Conservation (phyloP, 106 monocot species). For the Gastrodia elata region DNA sequence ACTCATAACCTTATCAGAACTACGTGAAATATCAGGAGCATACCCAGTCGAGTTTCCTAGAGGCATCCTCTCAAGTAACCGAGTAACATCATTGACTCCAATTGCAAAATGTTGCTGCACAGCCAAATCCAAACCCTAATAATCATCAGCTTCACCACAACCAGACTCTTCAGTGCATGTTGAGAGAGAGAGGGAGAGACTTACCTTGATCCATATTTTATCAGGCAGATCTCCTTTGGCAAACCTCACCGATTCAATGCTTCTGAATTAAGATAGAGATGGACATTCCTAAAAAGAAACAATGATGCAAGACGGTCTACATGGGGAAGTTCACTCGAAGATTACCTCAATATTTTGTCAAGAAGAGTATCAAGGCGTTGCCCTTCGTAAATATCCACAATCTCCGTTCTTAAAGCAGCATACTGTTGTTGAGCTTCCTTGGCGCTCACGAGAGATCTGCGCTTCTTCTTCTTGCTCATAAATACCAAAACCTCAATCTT, state of each 20-base stretch:
- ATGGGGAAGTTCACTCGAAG: neutral
- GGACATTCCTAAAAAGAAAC: neutral
- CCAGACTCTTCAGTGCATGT: neutral
- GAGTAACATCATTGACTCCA: constrained; percentile 83
- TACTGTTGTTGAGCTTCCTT: constrained; percentile 9
- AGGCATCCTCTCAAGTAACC: constrained; percentile 87
- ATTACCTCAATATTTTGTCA: constrained; percentile 22
- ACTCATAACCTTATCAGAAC: constrained; percentile 1
- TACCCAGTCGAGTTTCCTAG: neutral
- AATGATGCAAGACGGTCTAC: neutral
- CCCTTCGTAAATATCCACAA: constrained; percentile 29
- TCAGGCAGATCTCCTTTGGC: constrained; percentile 44
- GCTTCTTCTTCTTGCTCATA: constrained; percentile 20
- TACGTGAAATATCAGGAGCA: constrained; percentile 3
- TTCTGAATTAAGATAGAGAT: constrained; percentile 25
- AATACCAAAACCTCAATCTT: neutral
- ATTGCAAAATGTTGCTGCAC: constrained; percentile 79
- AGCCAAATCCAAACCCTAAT: neutral
- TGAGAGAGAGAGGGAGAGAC: neutral
- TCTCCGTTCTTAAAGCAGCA: constrained; percentile 9
- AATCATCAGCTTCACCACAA: neutral
- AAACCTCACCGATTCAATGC: constrained; percentile 38
- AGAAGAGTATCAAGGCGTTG: constrained; percentile 40
- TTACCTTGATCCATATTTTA: constrained; percentile 78
- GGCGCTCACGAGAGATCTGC: neutral